These are phyloP conservation scores for Trypanosomatidae sp. DNA, from an alignment of 208 protist species.

Conservation along the genomic window DNA sequence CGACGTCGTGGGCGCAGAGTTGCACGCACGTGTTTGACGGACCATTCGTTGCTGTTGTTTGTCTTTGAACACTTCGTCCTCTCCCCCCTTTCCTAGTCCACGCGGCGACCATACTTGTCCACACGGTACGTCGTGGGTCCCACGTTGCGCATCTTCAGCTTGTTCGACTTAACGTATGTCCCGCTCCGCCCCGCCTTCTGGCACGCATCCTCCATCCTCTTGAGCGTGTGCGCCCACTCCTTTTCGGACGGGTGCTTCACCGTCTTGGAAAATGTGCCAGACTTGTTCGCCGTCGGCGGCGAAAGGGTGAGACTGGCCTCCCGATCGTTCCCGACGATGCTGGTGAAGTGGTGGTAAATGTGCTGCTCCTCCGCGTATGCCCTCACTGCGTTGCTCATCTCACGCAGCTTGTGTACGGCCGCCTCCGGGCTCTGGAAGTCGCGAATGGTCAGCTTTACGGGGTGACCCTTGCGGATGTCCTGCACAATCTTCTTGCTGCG, in stretches of 20 bases:
- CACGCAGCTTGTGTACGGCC: slow-evolving; percentile 71
- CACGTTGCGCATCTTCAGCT: slow-evolving; percentile 72
- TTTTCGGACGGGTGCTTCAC: slow-evolving; percentile 76
- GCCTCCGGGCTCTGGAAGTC: slow-evolving; percentile 78
- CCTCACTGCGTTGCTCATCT: slow-evolving; percentile 85
- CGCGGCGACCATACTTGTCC: slow-evolving; percentile 87
- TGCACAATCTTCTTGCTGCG: slow-evolving; percentile 86
- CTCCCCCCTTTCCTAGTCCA: slow-evolving; percentile 39
- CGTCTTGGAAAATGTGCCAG: slow-evolving; percentile 49
- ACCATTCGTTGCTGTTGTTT: background rate
- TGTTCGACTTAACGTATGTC: slow-evolving; percentile 68
- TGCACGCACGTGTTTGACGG: background rate
- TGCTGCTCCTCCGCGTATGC: slow-evolving; percentile 52
- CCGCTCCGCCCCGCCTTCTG: slow-evolving; percentile 64
- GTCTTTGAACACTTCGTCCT: background rate
- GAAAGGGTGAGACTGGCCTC: slow-evolving; percentile 71
- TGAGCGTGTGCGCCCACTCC: slow-evolving; percentile 72
- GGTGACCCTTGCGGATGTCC: slow-evolving; percentile 71
- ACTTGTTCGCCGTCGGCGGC: slow-evolving; percentile 48
- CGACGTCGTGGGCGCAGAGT: background rate
- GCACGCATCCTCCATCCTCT: slow-evolving; percentile 75
- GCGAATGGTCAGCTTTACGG: slow-evolving; percentile 78
- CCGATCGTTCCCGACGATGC: slow-evolving; percentile 75
- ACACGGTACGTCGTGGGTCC: slow-evolving; percentile 73
- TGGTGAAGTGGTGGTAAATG: slow-evolving; percentile 82